Evolutionary conservation across 2,329 filamentous ascomycete species (phyloP).

Genomic region (Cordyceps tenuipes): DNA sequence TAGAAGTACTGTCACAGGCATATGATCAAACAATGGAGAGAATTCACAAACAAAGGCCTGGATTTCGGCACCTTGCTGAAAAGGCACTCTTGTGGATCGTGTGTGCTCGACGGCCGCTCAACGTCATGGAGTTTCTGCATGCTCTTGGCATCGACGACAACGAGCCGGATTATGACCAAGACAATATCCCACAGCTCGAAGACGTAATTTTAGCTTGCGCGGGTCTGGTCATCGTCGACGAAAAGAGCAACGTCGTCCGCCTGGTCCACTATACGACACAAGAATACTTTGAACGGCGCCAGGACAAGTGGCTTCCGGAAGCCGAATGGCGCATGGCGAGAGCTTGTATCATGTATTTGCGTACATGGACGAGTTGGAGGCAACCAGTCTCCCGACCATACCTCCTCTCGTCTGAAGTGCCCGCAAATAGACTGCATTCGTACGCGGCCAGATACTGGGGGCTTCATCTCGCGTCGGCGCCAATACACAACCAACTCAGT

Average conservation of each 20-base stretch:
- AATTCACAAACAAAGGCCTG: conserved; percentile 27
- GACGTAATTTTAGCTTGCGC: conserved; percentile 28
- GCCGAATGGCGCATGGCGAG: neutral
- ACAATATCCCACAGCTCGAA: conserved; percentile 25
- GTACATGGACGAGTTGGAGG: conserved; percentile 17
- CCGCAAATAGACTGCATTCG: neutral
- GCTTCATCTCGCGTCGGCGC: conserved; percentile 20
- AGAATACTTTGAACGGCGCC: conserved; percentile 1
- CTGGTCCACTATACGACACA: conserved; percentile 22
- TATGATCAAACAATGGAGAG: conserved; percentile 34
- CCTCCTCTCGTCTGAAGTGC: neutral
- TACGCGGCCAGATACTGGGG: conserved; percentile 28
- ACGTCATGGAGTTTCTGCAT: conserved; percentile 27
- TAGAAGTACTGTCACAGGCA: conserved; percentile 23
- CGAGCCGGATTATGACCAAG: conserved; percentile 21
- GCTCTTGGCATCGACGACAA: conserved; percentile 28
- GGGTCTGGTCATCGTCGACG: conserved; percentile 29
- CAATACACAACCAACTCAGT: neutral
- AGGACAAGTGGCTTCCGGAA: neutral
- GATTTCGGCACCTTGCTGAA: conserved; percentile 23
- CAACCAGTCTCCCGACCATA: conserved; percentile 13
- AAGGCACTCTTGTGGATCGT: conserved; percentile 31
- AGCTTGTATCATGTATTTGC: conserved; percentile 22
- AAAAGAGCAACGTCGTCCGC: conserved; percentile 27
- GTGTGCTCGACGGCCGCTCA: conserved; percentile 25